Conservation (phyloP, 139 green algal genomes). For the Protoeuglena noctilucae region DNA sequence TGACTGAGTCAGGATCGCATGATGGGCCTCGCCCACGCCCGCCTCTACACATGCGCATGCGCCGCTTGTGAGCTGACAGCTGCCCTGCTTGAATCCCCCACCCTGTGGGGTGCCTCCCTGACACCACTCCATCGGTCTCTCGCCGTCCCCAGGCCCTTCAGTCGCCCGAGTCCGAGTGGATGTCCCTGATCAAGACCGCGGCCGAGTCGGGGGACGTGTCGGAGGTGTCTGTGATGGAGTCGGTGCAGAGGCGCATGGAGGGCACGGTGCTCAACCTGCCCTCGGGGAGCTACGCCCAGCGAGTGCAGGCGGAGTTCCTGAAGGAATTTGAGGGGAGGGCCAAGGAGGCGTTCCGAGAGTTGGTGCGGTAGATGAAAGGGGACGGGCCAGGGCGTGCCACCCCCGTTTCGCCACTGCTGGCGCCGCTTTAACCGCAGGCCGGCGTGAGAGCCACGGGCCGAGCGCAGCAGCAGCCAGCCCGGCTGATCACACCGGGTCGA, state of each 20-base stretch:
- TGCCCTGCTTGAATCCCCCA: not conserved
- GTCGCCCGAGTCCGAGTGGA: conserved; percentile 47
- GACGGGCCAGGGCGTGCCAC: no score
- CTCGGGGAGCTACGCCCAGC: conserved; percentile 56
- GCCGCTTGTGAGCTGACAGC: not conserved
- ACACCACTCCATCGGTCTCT: not conserved
- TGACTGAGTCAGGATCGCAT: not conserved
- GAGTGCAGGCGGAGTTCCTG: conserved; percentile 61
- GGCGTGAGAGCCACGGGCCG: no score
- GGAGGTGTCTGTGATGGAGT: conserved; percentile 14
- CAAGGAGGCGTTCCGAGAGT: conserved; percentile 31
- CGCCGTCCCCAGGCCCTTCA: conserved; percentile 23
- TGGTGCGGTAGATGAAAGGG: no score
- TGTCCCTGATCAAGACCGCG: conserved; percentile 9
- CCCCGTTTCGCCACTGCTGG: no score
- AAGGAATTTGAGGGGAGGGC: conserved; percentile 58
- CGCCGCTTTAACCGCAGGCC: no score
- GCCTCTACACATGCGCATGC: not conserved
- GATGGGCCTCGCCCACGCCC: conserved; percentile 8
- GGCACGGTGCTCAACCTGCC: conserved; percentile 49
- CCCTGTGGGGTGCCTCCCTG: not conserved
- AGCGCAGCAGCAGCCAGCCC: no score
- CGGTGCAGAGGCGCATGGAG: conserved; percentile 75
- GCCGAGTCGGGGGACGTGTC: conserved; percentile 6
- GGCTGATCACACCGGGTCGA: no score